These are phyloP conservation scores for Plectosphaerella cucumerina DNA, from an alignment of 2,329 filamentous ascomycete genomes.

Conservation along the genomic window DNA sequence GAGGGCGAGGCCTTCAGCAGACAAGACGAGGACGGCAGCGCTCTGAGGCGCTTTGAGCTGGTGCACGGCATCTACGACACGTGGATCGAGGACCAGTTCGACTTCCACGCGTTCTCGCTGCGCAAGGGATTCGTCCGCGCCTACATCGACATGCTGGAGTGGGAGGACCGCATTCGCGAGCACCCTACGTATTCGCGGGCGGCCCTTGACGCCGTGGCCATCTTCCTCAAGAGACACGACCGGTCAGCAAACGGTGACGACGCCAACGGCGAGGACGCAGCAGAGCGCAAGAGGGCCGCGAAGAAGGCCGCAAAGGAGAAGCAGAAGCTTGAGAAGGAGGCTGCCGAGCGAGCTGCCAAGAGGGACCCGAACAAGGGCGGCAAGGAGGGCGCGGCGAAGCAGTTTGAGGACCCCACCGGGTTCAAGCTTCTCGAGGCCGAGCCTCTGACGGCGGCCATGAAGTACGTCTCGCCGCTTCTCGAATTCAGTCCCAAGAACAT, in stretches of 20 bases:
- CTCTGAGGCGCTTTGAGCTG: constrained; percentile 86
- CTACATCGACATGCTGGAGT: constrained; percentile 93
- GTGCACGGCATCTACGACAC: constrained; percentile 92
- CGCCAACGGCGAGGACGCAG: constrained; percentile 50
- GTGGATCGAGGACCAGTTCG: constrained; percentile 98
- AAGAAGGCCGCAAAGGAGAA: constrained; percentile 85
- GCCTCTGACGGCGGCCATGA: constrained; percentile 81
- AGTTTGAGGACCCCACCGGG: constrained; percentile 84
- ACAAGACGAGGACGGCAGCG: constrained; percentile 76
- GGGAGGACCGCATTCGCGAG: constrained; percentile 87
- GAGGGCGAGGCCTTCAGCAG: constrained; percentile 87
- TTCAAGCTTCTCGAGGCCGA: constrained; percentile 77
- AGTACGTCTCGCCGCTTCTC: constrained; percentile 77
- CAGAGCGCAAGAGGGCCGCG: constrained; percentile 78
- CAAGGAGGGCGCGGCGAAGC: constrained; percentile 68
- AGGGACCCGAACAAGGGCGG: constrained; percentile 77
- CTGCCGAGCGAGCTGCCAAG: constrained; percentile 73
- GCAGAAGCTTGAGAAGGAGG: constrained; percentile 63
- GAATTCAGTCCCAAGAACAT: constrained; percentile 78
- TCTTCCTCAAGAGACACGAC: constrained; percentile 78
- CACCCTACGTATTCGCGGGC: constrained; percentile 90
- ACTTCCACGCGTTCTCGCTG: constrained; percentile 97
- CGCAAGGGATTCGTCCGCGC: constrained; percentile 92
- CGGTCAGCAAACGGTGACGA: constrained; percentile 60
- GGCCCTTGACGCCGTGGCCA: constrained; percentile 73